These are phyloP conservation scores for Cucurbita maxima DNA, from an alignment of 306 rosid species.

Conservation along the genomic window DNA sequence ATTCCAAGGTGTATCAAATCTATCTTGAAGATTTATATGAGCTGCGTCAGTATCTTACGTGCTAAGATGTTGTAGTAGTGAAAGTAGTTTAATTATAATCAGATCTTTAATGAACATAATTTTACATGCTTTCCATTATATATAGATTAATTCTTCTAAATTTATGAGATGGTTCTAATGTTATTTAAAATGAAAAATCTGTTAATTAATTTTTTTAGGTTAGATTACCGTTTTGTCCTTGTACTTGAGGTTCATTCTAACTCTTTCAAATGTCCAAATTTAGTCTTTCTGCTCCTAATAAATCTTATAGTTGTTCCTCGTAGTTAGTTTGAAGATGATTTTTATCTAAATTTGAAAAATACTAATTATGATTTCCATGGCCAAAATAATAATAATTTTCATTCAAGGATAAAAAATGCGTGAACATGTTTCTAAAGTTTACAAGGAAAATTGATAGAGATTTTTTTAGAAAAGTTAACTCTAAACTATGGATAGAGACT, in stretches of 20 bases:
- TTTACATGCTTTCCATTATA: neutral
- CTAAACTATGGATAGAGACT: too few species aligned
- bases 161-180: neutral
- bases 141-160: neutral
- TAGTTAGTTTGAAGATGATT: neutral
- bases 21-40: neutral
- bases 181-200: neutral
- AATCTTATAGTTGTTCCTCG: neutral
- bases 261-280: too few species aligned
- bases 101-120: neutral
- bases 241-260: too few species aligned
- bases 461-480: too few species aligned
- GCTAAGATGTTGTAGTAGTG: neutral
- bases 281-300: neutral
- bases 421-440: neutral
- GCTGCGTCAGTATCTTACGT: neutral
- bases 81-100: neutral
- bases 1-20: neutral
- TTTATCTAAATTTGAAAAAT: too few species aligned
- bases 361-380: too few species aligned
- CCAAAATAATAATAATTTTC: neutral
- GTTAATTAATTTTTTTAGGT: neutral
- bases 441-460: neutral
- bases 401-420: neutral
- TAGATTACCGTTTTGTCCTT: neutral